These are phyloP conservation scores for Echinosophora koreensis DNA, from an alignment of 306 rosid genomes.

Conservation along the genomic window DNA sequence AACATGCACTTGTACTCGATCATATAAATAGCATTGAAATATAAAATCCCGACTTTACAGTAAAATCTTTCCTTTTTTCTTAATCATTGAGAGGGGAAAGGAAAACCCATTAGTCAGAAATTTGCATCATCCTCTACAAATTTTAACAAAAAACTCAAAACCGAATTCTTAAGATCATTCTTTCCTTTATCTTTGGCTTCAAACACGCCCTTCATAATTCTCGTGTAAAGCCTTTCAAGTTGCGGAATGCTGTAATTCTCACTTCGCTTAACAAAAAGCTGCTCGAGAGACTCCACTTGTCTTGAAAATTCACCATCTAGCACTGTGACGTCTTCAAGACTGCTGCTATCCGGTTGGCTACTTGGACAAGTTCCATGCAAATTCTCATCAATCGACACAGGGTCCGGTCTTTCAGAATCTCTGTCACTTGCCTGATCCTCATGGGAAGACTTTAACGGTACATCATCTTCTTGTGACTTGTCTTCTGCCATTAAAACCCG, in stretches of 20 bases:
- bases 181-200: slow-evolving; percentile 59
- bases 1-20: slow-evolving; percentile 49
- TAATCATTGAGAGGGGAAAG: slow-evolving; percentile 34
- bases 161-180: slow-evolving; percentile 59
- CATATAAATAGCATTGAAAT: slow-evolving; percentile 44
- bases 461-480: slow-evolving; percentile 59
- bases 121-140: slow-evolving; percentile 81
- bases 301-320: slow-evolving; percentile 59
- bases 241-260: slow-evolving; percentile 74
- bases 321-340: slow-evolving; percentile 54
- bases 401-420: slow-evolving; percentile 55
- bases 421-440: slow-evolving; percentile 57
- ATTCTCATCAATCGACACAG: slow-evolving; percentile 50
- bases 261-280: slow-evolving; percentile 62
- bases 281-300: slow-evolving; percentile 69
- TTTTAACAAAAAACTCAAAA: slow-evolving; percentile 72
- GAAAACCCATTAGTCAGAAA: slow-evolving; percentile 57
- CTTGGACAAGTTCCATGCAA: slow-evolving; percentile 51
- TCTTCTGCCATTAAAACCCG: slow-evolving; percentile 64
- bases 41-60: slow-evolving; percentile 69
- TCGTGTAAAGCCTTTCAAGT: slow-evolving; percentile 88
- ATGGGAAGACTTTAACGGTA: slow-evolving; percentile 49
- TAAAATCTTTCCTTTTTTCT: slow-evolving; percentile 45
- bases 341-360: slow-evolving; percentile 47
- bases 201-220: slow-evolving; percentile 88